These are phyloP conservation scores for Tolypocladium inflatum DNA, from an alignment of 2,329 filamentous ascomycete species.

Conservation along the genomic window DNA sequence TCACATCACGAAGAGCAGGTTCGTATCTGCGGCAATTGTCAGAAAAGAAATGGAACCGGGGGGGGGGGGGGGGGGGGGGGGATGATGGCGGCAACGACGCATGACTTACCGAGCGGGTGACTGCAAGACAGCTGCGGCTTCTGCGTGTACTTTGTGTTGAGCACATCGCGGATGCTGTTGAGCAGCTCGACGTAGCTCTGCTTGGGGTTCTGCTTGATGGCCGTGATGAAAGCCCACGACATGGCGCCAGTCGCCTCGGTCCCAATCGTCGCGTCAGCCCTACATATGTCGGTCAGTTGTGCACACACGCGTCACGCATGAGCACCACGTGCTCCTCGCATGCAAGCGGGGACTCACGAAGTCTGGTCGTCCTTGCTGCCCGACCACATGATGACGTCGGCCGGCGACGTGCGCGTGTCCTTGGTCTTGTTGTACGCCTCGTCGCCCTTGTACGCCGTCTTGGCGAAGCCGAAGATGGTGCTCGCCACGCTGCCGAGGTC, in stretches of 20 bases:
- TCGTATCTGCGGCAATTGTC: slow-evolving; percentile 40
- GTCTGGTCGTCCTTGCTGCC: slow-evolving; percentile 95
- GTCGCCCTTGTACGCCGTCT: slow-evolving; percentile 75
- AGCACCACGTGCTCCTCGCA: too few species aligned
- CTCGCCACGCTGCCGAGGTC: slow-evolving; percentile 75
- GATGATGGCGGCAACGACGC: not conserved
- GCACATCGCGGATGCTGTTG: slow-evolving; percentile 87
- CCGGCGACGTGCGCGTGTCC: slow-evolving; percentile 84
- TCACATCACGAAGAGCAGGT: slow-evolving; percentile 60
- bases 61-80: too few species aligned
- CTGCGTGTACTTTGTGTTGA: slow-evolving; percentile 79
- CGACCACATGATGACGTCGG: slow-evolving; percentile 97
- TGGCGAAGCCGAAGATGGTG: slow-evolving; percentile 75
- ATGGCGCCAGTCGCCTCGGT: slow-evolving; percentile 92
- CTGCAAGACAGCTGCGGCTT: slow-evolving; percentile 95
- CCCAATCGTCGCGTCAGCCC: slow-evolving; percentile 80
- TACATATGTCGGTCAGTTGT: slow-evolving; percentile 21
- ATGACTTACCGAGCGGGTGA: slow-evolving; percentile 76
- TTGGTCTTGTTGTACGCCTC: slow-evolving; percentile 70
- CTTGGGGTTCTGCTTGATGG: slow-evolving; percentile 84
- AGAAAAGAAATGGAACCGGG: slow-evolving; percentile 1
- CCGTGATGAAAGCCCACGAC: slow-evolving; percentile 93
- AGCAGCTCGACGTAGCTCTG: slow-evolving; percentile 94
- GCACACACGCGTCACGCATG: too few species aligned
- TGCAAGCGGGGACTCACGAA: slow-evolving; percentile 32